Conservation (phyloP, 768 basidiomycete species). For the Tylopilus balloui region DNA sequence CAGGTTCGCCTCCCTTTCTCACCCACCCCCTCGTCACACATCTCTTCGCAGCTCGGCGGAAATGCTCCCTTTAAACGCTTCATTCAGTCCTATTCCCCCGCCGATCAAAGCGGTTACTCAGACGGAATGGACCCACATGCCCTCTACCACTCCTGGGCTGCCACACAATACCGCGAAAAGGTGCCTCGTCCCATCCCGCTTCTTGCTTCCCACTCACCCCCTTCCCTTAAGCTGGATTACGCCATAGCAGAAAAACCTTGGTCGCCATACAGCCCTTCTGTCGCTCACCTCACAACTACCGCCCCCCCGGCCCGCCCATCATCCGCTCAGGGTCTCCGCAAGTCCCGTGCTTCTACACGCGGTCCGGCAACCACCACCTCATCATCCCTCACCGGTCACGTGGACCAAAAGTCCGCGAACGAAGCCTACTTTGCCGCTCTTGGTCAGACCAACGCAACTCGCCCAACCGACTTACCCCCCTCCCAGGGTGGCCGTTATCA, state of each 20-base stretch:
- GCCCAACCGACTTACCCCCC: conserved; percentile 79
- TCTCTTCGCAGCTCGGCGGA: conserved; percentile 65
- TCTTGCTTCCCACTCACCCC: conserved; percentile 14
- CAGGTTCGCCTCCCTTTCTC: conserved; percentile 50
- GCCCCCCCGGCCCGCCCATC: conserved; percentile 55
- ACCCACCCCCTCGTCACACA: conserved; percentile 8
- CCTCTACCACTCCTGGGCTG: conserved; percentile 92
- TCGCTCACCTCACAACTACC: conserved; percentile 33
- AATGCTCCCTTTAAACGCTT: conserved; percentile 81
- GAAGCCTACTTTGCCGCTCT: conserved; percentile 83
- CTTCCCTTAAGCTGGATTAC: conserved; percentile 64
- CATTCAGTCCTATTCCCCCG: conserved; percentile 62
- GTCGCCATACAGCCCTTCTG: conserved; percentile 71
- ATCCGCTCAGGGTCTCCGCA: conserved; percentile 80
- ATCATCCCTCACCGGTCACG: conserved; percentile 24
- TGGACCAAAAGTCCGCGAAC: conserved; percentile 72
- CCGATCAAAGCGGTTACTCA: conserved; percentile 65
- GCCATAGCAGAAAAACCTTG: conserved; percentile 71
- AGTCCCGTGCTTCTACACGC: conserved; percentile 72
- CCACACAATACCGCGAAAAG: conserved; percentile 92
- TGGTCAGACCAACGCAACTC: conserved; percentile 74
- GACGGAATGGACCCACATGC: conserved; percentile 60
- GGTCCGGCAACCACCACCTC: conserved; percentile 36
- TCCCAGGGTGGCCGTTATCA: conserved; percentile 91
- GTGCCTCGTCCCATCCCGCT: conserved; percentile 34